Conservation (phyloP, 805 yeast genomes). For the Candida namnaoensis region DNA sequence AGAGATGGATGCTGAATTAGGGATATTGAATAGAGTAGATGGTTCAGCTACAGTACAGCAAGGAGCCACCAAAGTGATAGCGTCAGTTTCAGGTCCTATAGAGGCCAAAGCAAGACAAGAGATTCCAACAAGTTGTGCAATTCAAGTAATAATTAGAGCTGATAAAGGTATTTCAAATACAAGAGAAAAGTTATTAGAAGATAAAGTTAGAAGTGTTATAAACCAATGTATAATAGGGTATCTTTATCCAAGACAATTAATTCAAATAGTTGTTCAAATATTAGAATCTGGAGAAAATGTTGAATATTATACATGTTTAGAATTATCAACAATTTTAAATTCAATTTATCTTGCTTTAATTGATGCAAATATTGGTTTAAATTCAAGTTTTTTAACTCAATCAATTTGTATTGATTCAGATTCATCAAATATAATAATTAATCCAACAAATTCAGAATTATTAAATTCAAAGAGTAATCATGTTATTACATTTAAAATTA, state of each 20-base stretch:
- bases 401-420: constrained; percentile 32
- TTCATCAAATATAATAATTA: constrained; percentile 20
- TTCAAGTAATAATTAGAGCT: constrained; percentile 77
- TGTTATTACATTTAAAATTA: constrained; percentile 50
- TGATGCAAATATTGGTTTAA: constrained; percentile 70
- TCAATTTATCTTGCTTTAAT: constrained; percentile 66
- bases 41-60: constrained; percentile 62
- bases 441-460: constrained; percentile 40
- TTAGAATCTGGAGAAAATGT: constrained; percentile 42
- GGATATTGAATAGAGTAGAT: constrained; percentile 50
- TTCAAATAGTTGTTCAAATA: constrained; percentile 62
- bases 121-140: constrained; percentile 63
- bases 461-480: constrained; percentile 48
- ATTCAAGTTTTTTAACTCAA: constrained; percentile 51
- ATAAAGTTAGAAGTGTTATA: constrained; percentile 54
- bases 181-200: constrained; percentile 71
- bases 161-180: constrained; percentile 65
- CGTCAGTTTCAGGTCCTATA: constrained; percentile 86
- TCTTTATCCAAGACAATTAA: constrained; percentile 70
- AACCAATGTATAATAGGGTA: constrained; percentile 51
- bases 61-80: constrained; percentile 50
- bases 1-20: constrained; percentile 13
- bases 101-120: constrained; percentile 82
- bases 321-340: constrained; percentile 37
- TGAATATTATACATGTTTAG: constrained; percentile 17